Evolutionary conservation across 2,329 filamentous ascomycete genomes (phyloP).

Genomic region (Biscogniauxia marginata): DNA sequence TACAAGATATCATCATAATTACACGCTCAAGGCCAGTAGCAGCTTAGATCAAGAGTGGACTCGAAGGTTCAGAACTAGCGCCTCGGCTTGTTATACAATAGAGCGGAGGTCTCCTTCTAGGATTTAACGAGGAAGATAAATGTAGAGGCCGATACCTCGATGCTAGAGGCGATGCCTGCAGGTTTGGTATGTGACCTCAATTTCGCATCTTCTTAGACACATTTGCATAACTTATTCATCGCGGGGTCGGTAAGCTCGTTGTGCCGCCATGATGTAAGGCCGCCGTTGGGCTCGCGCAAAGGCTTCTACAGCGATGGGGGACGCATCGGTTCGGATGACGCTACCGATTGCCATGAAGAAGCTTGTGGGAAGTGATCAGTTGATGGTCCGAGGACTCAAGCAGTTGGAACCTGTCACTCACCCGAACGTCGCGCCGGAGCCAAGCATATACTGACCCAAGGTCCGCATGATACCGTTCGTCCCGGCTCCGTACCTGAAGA

Average conservation of each 20-base stretch:
- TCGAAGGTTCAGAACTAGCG: not conserved
- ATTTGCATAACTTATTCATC: conserved; percentile 18
- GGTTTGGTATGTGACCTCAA: not conserved
- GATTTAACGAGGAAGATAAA: not conserved
- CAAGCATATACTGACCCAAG: conserved; percentile 93
- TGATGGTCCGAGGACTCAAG: not conserved
- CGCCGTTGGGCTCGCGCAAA: conserved; percentile 73
- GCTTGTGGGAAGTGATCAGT: conserved; percentile 37
- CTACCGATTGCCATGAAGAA: conserved; percentile 99
- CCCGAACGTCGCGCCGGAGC: conserved; percentile 95
- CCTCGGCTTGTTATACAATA: not conserved
- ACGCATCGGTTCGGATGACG: conserved; percentile 89
- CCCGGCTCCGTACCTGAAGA: conserved; percentile 91
- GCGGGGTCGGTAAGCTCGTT: conserved; percentile 39
- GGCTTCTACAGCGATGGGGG: conserved; percentile 70
- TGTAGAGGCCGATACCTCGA: not conserved
- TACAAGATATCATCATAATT: not conserved
- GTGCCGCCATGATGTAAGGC: conserved; percentile 63
- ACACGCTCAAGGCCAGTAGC: not conserved
- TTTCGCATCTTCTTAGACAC: not conserved
- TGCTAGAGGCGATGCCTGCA: not conserved
- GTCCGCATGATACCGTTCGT: conserved; percentile 92
- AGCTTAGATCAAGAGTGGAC: not conserved
- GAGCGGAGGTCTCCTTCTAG: not conserved
- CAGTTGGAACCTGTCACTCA: conserved; percentile 42